phyloP scores from a whole-genome alignment of 2,329 filamentous ascomycete genomes.

The Talaromyces marneffei region DNA sequence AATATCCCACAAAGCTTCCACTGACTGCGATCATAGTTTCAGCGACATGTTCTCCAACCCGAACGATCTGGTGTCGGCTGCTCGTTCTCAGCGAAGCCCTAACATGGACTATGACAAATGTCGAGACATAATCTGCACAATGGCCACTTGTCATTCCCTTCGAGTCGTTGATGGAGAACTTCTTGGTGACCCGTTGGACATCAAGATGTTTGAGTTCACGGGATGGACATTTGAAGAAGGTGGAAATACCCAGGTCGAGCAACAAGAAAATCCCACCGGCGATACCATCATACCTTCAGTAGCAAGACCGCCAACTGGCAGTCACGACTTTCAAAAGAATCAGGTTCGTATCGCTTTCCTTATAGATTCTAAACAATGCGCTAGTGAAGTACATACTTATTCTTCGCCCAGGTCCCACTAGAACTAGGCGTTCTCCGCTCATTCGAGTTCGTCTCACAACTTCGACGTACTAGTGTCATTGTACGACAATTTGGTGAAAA shows the following conservation, averaged over 20 bases:
- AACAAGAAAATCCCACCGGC: slow-evolving; percentile 64
- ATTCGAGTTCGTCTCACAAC: slow-evolving; percentile 91
- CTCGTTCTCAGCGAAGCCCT: slow-evolving; percentile 53
- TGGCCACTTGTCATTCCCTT: slow-evolving; percentile 95
- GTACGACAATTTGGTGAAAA: slow-evolving; percentile 81
- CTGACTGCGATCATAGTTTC: slow-evolving; percentile 48
- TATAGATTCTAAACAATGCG: background rate
- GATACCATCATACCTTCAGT: slow-evolving; percentile 72
- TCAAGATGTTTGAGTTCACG: slow-evolving; percentile 99
- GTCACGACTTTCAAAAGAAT: slow-evolving; percentile 39
- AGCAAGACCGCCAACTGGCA: slow-evolving; percentile 65
- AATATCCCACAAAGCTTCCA: background rate
- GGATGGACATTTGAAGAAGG: slow-evolving; percentile 86
- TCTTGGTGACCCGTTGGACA: slow-evolving; percentile 85
- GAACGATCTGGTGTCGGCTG: slow-evolving; percentile 52
- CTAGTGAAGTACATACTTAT: background rate
- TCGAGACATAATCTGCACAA: slow-evolving; percentile 76
- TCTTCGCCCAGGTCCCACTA: slow-evolving; percentile 45
- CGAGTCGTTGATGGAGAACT: slow-evolving; percentile 81
- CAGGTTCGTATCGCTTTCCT: slow-evolving; percentile 2
- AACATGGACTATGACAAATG: slow-evolving; percentile 56
- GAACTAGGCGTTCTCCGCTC: slow-evolving; percentile 86
- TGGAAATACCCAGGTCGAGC: slow-evolving; percentile 57
- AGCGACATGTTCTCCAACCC: slow-evolving; percentile 68
- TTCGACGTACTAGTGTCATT: slow-evolving; percentile 86